Evolutionary conservation across 345 rosid species (phyloP), one percentile per base, ranked within the genome.

Genomic region (Pseudoturritis turrita): DNA sequence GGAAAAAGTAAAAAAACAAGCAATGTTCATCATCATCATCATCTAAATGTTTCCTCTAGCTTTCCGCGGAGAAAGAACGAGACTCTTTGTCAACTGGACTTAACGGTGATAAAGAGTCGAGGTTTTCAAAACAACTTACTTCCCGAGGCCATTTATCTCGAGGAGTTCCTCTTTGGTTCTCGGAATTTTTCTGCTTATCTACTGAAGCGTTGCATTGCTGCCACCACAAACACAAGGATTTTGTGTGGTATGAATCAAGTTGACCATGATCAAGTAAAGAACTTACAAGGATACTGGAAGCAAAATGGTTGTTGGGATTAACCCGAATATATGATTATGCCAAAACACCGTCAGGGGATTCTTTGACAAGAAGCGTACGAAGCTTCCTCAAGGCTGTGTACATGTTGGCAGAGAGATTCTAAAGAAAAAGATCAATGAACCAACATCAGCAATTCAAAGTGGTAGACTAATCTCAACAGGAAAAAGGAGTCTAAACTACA

Each of bases 311-410:
- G n/a, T 57, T 4, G 1, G 5, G 26, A 37, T 84, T 86, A 59
- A 91, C 99, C 84, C 84, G 64, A 95, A 91, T 83, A 95, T 91
- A 79, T 95, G 99, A 82, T n/a, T 95, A 91, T 35, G 96, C 96
- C 88, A 83, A 82, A 65, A 88, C 89, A n/a, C 87, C 85, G 3
- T 88, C 96, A 59, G 87, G 88, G 65, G 88, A 87, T 86, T 95
- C 99, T 80, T 83, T 91, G 43, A 88, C 85, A 71, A 95, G 88
- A 76, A 39, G 40, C 54, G 90, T 83, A 67, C 97, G 93, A 39
- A 95, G 96, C 81, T 80, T 65, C 65, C 92, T 81, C 82, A 95
- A 65, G 62, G 96, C 87, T 65, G 82, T 65, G 74, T 81, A 88
- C 66, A 95, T 37, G 74, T 76, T 88, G 64, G 91, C 99, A 0